phyloP scores from a whole-genome alignment of 805 yeast species.

The Saccharomyces paradoxus region DNA sequence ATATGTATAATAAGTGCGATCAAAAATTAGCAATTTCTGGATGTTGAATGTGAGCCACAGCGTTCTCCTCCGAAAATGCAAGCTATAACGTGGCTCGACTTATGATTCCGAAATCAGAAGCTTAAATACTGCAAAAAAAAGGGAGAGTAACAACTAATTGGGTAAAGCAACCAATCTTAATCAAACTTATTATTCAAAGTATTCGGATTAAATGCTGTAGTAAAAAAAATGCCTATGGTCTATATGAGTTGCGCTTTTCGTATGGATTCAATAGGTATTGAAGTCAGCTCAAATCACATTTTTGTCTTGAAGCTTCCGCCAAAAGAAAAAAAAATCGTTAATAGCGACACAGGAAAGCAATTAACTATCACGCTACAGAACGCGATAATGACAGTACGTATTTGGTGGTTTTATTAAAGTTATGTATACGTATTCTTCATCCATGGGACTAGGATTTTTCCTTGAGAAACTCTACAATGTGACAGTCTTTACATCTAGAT shows the following conservation, averaged over 20 bases:
- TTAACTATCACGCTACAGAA: not conserved
- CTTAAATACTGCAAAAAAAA: not conserved
- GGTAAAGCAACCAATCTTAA: not conserved
- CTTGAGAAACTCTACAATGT: constrained; percentile 12
- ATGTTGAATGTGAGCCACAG: not conserved
- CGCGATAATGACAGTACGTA: not conserved
- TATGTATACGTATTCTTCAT: not conserved
- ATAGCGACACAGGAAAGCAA: not conserved
- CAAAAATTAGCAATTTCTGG: not conserved
- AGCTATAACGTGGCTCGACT: not conserved
- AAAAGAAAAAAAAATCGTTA: not conserved
- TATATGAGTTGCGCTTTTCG: not conserved
- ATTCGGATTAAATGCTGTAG: not conserved
- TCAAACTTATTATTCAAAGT: not conserved
- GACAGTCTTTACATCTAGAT: constrained; percentile 36
- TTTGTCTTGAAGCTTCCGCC: not conserved
- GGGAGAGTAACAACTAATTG: not conserved
- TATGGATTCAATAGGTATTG: not conserved
- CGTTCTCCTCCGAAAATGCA: not conserved
- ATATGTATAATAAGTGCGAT: not conserved
- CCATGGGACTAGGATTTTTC: not conserved
- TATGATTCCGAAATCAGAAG: not conserved
- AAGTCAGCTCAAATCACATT: not conserved
- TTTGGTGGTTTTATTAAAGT: not conserved
- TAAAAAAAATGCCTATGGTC: not conserved